Evolutionary conservation across 2,329 filamentous ascomycete genomes (phyloP).

Genomic region (Cytospora schulzeri): DNA sequence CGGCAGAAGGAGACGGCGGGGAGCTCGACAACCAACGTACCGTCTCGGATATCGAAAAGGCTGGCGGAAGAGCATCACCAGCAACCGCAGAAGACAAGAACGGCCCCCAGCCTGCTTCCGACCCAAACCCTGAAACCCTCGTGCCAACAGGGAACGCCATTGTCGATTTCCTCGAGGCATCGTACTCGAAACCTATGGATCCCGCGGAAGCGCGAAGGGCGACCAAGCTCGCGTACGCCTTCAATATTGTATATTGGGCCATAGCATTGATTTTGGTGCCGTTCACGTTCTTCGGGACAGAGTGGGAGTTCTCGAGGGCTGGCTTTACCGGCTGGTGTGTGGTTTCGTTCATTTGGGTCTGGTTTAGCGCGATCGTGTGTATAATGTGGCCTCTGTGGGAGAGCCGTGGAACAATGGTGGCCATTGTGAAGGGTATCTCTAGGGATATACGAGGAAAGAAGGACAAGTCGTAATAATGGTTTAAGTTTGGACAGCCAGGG

Average conservation of each 20-base stretch:
- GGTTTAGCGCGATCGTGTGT: slow-evolving; percentile 40
- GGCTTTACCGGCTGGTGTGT: slow-evolving; percentile 44
- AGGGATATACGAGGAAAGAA: not conserved
- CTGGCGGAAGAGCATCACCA: not conserved
- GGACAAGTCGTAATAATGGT: not conserved
- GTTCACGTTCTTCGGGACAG: slow-evolving; percentile 42
- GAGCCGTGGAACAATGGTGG: slow-evolving; percentile 37
- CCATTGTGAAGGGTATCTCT: slow-evolving; percentile 30
- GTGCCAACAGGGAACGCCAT: slow-evolving; percentile 43
- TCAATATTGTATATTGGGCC: slow-evolving; percentile 40
- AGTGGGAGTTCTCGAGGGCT: slow-evolving; percentile 39
- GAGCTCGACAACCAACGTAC: not conserved
- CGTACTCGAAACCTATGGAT: slow-evolving; percentile 46
- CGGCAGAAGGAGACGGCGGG: not conserved
- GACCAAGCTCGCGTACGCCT: slow-evolving; percentile 40
- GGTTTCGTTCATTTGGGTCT: slow-evolving; percentile 45
- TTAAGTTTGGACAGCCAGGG: not conserved
- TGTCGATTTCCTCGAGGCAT: slow-evolving; percentile 43
- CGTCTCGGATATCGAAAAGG: slow-evolving; percentile 25
- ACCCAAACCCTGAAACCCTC: slow-evolving; percentile 32
- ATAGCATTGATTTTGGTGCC: slow-evolving; percentile 43
- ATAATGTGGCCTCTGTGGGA: slow-evolving; percentile 44
- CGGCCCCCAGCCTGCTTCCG: slow-evolving; percentile 25
- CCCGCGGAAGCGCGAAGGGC: slow-evolving; percentile 39
- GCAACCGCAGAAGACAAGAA: not conserved